These are phyloP conservation scores for Striga asiatica DNA, from an alignment of 257 asterid species.

Conservation along the genomic window DNA sequence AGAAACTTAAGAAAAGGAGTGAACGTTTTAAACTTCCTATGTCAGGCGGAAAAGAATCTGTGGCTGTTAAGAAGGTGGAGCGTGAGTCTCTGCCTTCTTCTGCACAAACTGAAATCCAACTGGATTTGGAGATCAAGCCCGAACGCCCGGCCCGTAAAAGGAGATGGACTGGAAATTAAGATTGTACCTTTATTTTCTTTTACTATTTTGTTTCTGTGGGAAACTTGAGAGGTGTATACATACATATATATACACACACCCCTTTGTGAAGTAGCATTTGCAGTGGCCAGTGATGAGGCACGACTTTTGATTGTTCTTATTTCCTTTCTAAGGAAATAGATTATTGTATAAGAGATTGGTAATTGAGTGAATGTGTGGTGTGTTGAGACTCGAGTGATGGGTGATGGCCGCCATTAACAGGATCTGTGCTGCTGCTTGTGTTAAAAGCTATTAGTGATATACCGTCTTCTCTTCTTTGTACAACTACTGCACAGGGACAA, in stretches of 20 bases:
- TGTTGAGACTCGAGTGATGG: not conserved
- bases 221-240: not conserved
- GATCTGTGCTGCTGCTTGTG: no score
- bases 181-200: not conserved
- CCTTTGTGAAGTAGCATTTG: not conserved
- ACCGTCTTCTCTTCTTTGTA: not conserved
- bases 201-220: not conserved
- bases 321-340: no score
- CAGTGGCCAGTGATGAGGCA: not conserved
- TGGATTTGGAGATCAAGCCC: not conserved
- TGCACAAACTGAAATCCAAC: not conserved
- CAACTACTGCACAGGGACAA: not conserved
- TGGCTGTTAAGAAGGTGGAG: slow-evolving; percentile 43
- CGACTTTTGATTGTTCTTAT: not conserved
- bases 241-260: not conserved
- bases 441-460: not conserved
- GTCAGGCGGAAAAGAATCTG: slow-evolving; percentile 70
- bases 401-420: no score
- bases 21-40: slow-evolving; percentile 95
- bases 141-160: not conserved
- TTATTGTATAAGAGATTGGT: not conserved
- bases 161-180: not conserved
- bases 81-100: slow-evolving; percentile 22
- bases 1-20: slow-evolving; percentile 81
- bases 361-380: not conserved